Base-by-base conservation (phyloP, 1,284 basidiomycete species). In the Puccinia horiana region DNA sequence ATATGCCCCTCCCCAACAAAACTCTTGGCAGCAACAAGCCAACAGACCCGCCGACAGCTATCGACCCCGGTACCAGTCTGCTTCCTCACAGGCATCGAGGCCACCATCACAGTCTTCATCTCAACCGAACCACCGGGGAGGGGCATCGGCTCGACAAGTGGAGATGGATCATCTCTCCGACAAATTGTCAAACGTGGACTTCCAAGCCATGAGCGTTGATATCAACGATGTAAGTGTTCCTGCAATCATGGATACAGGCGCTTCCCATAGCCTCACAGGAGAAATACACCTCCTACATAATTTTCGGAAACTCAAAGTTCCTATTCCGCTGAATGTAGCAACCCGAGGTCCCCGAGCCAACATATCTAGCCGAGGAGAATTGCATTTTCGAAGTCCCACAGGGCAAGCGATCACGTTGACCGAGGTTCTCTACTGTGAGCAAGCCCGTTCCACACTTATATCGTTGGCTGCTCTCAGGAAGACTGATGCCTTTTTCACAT, bases 261-360 rank as follows among this genome's bases (percentile, higher is more conserved):
- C 58, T 32, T 29, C 58, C 35, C 58, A 63, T 20, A 29, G 35
- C 20, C 35, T 63, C 29, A 32, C n/a, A n/a, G n/a, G n/a, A n/a
- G n/a, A n/a, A n/a, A n/a, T n/a, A n/a, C n/a, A 12, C 5, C 29
- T 63, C 11, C 58, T 63, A 29, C 58, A 63, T 63, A 63, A 63
- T 23, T 63, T 63, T 32, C 26, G 5, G 5, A 8, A 32, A 32
- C 26, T 63, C 35, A 63, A 63, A 11, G 2, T 6, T 63, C 5
- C 29, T 37, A 63, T 63, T 63, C 58, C 58, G 11, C 26, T 63
- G 58, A 63, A 63, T 63, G 58, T 63, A 63, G 58, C 58, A 63
- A 63, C 29, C 11, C 16, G 20, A 63, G 58, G 58, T 29, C 2
- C 8, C 16, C 16, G 58, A 32, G 58, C n/a, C n/a, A n/a, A n/a